Evolutionary conservation across 257 asterid genomes (phyloP).

Genomic region (Haberlea rhodopensis): DNA sequence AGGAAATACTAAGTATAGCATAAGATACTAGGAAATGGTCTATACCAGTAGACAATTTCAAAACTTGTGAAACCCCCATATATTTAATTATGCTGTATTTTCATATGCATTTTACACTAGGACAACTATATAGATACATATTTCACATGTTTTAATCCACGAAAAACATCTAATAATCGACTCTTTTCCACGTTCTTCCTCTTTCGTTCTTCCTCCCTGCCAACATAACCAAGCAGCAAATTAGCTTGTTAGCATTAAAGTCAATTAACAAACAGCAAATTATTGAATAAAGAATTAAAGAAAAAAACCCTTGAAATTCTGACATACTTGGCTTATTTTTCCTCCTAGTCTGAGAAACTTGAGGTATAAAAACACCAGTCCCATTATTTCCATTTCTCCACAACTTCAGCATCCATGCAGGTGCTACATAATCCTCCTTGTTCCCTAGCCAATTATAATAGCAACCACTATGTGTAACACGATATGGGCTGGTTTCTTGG

Average conservation of each 20-base stretch:
- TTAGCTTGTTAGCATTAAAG: no score
- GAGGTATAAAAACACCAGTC: not conserved
- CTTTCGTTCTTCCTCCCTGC: not conserved
- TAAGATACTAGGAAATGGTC: no score
- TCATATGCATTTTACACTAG: not conserved
- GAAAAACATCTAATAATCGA: not conserved
- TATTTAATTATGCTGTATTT: not conserved
- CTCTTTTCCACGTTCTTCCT: not conserved
- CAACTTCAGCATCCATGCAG: not conserved
- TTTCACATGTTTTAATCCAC: no score
- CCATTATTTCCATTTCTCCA: not conserved
- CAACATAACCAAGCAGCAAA: not conserved
- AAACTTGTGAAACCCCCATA: no score
- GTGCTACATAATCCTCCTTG: conserved; percentile 18
- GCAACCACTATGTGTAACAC: not conserved
- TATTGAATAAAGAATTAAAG: no score
- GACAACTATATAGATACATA: no score
- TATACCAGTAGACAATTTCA: no score
- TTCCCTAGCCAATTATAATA: conserved; percentile 36
- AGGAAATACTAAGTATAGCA: no score
- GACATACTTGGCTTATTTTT: not conserved
- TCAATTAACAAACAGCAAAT: no score
- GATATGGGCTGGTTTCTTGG: not conserved
- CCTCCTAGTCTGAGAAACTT: not conserved
- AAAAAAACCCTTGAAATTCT: no score